phyloP scores from a whole-genome alignment of 805 yeast species.

The Candida coleopterorum region DNA sequence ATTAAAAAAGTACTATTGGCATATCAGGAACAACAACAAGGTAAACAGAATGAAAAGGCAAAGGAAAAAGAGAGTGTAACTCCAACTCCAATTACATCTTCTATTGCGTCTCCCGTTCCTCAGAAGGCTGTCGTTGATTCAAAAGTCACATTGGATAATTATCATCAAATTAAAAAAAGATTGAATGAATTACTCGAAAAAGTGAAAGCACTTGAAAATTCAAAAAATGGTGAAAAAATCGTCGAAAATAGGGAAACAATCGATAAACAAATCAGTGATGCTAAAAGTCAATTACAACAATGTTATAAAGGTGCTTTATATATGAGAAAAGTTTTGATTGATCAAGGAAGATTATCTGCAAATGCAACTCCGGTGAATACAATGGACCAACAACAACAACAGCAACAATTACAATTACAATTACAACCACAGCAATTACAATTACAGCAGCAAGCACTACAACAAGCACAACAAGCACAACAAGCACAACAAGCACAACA shows the following conservation, averaged over 20 bases:
- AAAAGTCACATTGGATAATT: constrained; percentile 33
- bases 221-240: constrained; percentile 43
- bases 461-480: too few species aligned
- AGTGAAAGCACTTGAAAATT: constrained; percentile 39
- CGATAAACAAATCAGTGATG: constrained; percentile 9
- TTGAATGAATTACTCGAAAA: constrained; percentile 43
- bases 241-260: constrained; percentile 17
- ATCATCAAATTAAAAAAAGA: constrained; percentile 39
- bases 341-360: constrained; percentile 20
- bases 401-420: background rate
- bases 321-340: constrained; percentile 38
- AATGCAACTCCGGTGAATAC: constrained; percentile 10
- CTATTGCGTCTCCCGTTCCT: constrained; percentile 10
- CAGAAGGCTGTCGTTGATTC: constrained; percentile 10
- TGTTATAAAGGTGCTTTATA: constrained; percentile 48
- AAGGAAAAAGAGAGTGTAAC: background rate
- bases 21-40: constrained; percentile 45
- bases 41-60: constrained; percentile 7
- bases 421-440: background rate
- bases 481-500: too few species aligned
- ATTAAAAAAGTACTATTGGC: constrained; percentile 57
- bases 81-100: background rate
- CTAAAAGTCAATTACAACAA: constrained; percentile 42
- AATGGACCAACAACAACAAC: background rate
- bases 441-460: background rate